A percentile compares a stretch with the other conserved stretches of the same genome.
These are phyloP conservation scores for Fusarium sp. DNA, from an alignment of 2,329 filamentous ascomycete genomes.

Conservation along the genomic window DNA sequence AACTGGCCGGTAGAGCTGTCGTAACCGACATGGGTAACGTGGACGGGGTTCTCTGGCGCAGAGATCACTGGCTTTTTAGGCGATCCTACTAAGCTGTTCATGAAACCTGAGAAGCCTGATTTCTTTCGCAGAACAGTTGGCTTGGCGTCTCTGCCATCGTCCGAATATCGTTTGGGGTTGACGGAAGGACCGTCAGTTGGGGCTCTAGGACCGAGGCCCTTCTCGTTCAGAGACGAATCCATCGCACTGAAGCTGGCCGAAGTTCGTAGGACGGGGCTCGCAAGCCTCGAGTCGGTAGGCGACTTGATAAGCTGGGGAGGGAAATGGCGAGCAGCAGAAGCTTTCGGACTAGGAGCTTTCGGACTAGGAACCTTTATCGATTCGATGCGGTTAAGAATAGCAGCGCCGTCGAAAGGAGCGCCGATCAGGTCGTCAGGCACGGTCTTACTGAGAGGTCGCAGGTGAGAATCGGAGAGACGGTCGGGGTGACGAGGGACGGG, in stretches of 20 bases:
- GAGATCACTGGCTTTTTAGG: constrained; percentile 95
- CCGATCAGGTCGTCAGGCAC: constrained; percentile 73
- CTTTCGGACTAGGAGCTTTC: constrained; percentile 36
- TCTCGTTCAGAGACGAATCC: constrained; percentile 58
- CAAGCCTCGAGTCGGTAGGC: constrained; percentile 66
- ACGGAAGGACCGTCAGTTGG: constrained; percentile 62
- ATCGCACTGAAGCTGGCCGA: constrained; percentile 69
- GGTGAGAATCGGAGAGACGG: constrained; percentile 50
- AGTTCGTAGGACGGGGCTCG: constrained; percentile 72
- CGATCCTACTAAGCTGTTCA: constrained; percentile 86
- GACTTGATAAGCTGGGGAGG: constrained; percentile 62
- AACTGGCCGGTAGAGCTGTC: constrained; percentile 97
- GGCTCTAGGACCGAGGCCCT: constrained; percentile 52
- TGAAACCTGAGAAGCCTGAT: constrained; percentile 88
- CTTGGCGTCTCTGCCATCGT: constrained; percentile 79
- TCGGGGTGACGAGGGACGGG: constrained; percentile 49
- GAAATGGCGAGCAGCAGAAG: constrained; percentile 47
- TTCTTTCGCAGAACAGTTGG: constrained; percentile 81
- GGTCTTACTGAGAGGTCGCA: constrained; percentile 47
- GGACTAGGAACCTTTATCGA: constrained; percentile 61
- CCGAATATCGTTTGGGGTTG: constrained; percentile 81
- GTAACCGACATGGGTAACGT: constrained; percentile 98
- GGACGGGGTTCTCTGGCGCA: constrained; percentile 96
- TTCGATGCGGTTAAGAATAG: constrained; percentile 74
- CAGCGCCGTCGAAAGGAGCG: constrained; percentile 75